Base-by-base conservation (phyloP, 805 yeast genomes). In the Yamadazyma ubonensis region DNA sequence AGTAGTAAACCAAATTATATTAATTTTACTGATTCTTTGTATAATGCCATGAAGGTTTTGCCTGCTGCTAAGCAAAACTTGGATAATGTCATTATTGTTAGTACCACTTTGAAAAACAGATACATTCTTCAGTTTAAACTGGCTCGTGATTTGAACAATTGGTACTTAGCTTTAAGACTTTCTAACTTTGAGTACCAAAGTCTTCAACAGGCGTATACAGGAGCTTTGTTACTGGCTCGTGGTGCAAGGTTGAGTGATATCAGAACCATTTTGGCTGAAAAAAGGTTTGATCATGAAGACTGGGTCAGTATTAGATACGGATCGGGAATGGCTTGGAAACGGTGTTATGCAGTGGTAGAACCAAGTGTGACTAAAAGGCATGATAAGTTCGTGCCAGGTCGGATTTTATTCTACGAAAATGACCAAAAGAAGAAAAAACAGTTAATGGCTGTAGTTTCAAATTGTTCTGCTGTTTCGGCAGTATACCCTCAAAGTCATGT, bases 241-340 rank as follows among this genome's bases (percentile, higher is more conserved):
- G 99, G 99, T 16, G 76, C 95, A 4, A 70, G 84, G 44, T 67
- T 93, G 44, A 82, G 91, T 39, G 98, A 95, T 55, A 89, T 93
- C 46, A 77, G 86, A 44, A 84, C 91, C 11, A 72, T 93, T 32
- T 70, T 93, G 42, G 83, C 95, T 0, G 96, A 86, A 48, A 83
- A 93, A 14, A 83, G 91, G 54, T 86, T 80, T 57, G 79, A 78
- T 43, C 93, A 88, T 55, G 96, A 87, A 60, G 96, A 90, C 54
- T 91, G 96, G 97, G 89, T 85, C 30, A 77, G 89, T 58, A 95
- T 93, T 12, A 73, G 98, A 49, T 93, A 91, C 61, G 98, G 99
- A 14, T 78, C 93, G 7, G 99, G 99, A 17, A 87, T 88, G 95
- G 96, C 97, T 1, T 93, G 97, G 97, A 86, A 83, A 56, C 75